Base-by-base conservation (phyloP, 2,329 filamentous ascomycete genomes). In the Diaporthe australafricana region DNA sequence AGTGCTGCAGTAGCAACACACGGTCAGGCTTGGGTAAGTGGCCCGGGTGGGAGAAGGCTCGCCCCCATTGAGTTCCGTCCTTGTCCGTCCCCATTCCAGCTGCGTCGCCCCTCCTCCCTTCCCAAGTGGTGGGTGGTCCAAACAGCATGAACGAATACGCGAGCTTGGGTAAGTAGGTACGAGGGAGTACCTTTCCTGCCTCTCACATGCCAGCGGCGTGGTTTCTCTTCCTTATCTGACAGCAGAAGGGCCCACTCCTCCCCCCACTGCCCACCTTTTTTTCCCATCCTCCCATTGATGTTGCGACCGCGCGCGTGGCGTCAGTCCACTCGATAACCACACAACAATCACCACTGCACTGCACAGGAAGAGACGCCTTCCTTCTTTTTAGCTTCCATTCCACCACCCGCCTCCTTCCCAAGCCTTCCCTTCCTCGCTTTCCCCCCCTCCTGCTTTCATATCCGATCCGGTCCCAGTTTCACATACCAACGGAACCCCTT, bases 311-410 rank as follows among this genome's bases (percentile, higher is more conserved):
- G 65, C 50, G 66, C 52, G 66, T 68, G 52, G 66, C 66, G 52
- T 68, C 66, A 68, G 66, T 57, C 66, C 66, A 57, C 40, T 68
- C 52, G 66, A 57, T 48, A 56, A 68, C 66, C 50, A n/a, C 38
- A 47, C 20, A 53, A 16, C n/a, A 22, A 32, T 52, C 30, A 17
- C 5, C 47, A 42, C 3, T 11, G 63, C 40, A 45, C 27, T 14
- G 16, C 56, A n/a, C n/a, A 42, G 16, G 38, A 27, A 67, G 32
- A 55, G 17, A 38, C 50, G 52, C 53, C 52, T 20, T 56, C 27
- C 66, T 68, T 35, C 66, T 57, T 42, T 48, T 65, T 65, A 65
- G 60, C 60, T 50, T 65, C 60, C 60, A 65, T 65, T 65, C 60
- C 60, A 65, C 60, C 60, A 50, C 60, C 45, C 27, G 42, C 60